Conservation (phyloP, 2,329 filamentous ascomycete species). For the Calonectria fujianensis region DNA sequence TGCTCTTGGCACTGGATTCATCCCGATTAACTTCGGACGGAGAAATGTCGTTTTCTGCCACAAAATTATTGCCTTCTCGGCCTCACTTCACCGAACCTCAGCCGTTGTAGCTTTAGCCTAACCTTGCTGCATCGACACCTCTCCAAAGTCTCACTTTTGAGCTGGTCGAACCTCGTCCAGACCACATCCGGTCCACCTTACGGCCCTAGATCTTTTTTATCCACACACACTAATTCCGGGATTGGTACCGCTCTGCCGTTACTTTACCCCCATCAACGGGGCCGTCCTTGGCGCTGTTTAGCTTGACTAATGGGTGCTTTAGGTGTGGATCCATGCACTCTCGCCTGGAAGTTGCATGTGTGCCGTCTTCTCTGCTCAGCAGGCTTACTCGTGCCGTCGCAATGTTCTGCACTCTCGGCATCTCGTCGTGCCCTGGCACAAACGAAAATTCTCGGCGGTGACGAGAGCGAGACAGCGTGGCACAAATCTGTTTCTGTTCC, state of each 20-base stretch:
- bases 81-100: slow-evolving; percentile 42
- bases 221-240: slow-evolving; percentile 6
- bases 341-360: neutral
- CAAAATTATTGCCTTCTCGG: slow-evolving; percentile 8
- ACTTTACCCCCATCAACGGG: slow-evolving; percentile 26
- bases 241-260: slow-evolving; percentile 23
- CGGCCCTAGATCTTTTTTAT: neutral
- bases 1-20: slow-evolving; percentile 8
- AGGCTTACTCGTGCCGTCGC: neutral
- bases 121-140: slow-evolving; percentile 38
- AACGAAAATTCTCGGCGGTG: slow-evolving; percentile 57
- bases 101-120: slow-evolving; percentile 33
- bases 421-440: slow-evolving; percentile 54
- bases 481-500: slow-evolving; percentile 7
- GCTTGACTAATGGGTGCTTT: neutral
- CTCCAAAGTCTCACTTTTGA: slow-evolving; percentile 4
- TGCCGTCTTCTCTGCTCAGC: neutral
- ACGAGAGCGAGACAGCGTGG: slow-evolving; percentile 16
- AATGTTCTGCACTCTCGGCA: slow-evolving; percentile 28
- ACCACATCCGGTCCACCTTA: slow-evolving; percentile 13
- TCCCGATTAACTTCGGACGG: slow-evolving; percentile 19
- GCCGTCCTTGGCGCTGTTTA: slow-evolving; percentile 9
- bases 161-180: slow-evolving; percentile 3
- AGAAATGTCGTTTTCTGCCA: slow-evolving; percentile 24
- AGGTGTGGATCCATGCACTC: slow-evolving; percentile 1